Evolutionary conservation across 345 rosid genomes (phyloP).

Genomic region (Viola odorata): DNA sequence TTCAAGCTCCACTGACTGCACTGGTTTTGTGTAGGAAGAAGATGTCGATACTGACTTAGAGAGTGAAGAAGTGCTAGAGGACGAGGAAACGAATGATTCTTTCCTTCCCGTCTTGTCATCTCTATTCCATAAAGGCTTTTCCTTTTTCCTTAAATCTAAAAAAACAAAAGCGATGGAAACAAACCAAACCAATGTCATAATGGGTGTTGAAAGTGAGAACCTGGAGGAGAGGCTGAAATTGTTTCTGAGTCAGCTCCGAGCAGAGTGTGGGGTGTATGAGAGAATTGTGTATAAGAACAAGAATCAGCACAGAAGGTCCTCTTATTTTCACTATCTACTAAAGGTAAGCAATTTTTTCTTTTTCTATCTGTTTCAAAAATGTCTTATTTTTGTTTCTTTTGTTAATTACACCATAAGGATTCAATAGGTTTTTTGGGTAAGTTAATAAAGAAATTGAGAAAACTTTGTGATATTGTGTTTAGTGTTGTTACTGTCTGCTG

Average conservation of each 20-base stretch:
- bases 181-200: too few species aligned
- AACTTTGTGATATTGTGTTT: too few species aligned
- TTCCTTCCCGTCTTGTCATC: too few species aligned
- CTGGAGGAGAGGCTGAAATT: constrained; percentile 56
- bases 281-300: constrained; percentile 86
- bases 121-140: too few species aligned
- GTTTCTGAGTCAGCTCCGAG: constrained; percentile 42
- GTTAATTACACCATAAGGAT: too few species aligned
- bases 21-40: constrained; percentile 40
- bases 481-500: too few species aligned
- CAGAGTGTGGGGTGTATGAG: constrained; percentile 57
- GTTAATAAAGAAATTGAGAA: too few species aligned
- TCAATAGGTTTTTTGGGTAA: too few species aligned
- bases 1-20: neutral
- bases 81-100: constrained; percentile 29
- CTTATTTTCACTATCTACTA: constrained; percentile 74
- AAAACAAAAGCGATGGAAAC: too few species aligned
- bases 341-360: constrained; percentile 43
- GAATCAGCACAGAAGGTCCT: constrained; percentile 86
- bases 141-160: too few species aligned
- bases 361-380: neutral
- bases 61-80: constrained; percentile 29
- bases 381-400: too few species aligned
- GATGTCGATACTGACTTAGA: constrained; percentile 43
- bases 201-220: constrained; percentile 31